These are phyloP conservation scores for Brassica rapa DNA, from an alignment of 345 rosid genomes.

Conservation along the genomic window DNA sequence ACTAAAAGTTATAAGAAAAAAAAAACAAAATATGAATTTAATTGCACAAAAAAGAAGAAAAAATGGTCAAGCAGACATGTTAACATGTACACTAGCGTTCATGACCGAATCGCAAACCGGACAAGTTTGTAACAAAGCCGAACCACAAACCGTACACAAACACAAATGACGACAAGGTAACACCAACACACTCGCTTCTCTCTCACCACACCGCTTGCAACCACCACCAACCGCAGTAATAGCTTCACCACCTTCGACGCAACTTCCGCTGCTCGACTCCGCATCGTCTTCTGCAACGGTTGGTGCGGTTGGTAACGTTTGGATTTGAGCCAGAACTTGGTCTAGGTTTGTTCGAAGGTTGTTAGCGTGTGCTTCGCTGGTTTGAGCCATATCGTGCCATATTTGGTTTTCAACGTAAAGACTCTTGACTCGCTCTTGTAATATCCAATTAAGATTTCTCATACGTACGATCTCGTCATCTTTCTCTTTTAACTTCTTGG, in stretches of 20 bases:
- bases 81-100: conserved; percentile 69
- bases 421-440: conserved; percentile 63
- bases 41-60: neutral
- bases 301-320: conserved; percentile 33
- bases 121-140: conserved; percentile 48
- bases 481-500: conserved; percentile 55
- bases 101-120: conserved; percentile 54
- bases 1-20: neutral
- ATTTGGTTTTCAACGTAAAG: conserved; percentile 60
- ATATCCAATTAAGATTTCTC: conserved; percentile 58
- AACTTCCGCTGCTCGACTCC: conserved; percentile 74
- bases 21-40: neutral
- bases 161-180: conserved; percentile 88
- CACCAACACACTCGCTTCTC: conserved; percentile 69
- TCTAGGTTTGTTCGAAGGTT: conserved; percentile 58
- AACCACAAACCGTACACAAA: conserved; percentile 71
- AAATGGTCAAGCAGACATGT: conserved; percentile 45
- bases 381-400: conserved; percentile 68
- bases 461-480: conserved; percentile 64
- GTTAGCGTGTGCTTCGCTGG: conserved; percentile 70
- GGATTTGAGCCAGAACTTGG: conserved; percentile 63
- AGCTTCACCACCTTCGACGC: conserved; percentile 38
- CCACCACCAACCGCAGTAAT: conserved; percentile 12
- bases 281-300: conserved; percentile 46
- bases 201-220: conserved; percentile 67